Base-by-base conservation (phyloP, 768 basidiomycete genomes). In the Lactarius indigo region DNA sequence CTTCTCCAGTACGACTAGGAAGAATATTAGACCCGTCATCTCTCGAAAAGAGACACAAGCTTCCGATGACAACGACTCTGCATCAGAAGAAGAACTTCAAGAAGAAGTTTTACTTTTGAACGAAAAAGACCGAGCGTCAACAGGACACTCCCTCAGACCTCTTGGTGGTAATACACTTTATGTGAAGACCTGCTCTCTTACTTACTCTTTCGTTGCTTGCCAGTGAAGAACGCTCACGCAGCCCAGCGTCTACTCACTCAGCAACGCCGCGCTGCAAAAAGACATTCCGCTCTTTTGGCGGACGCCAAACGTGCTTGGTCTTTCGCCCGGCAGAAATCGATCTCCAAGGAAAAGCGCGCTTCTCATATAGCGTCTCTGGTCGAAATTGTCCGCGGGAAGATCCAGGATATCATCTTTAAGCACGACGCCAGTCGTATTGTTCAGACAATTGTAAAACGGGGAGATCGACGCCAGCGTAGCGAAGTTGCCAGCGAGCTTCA, bases 391-490 rank as follows among this genome's bases (percentile, higher is more conserved):
- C 85, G 89, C 26, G 94, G 93, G 5, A 87, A 87, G 70, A 87
- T 96, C 54, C 87, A 88, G 66, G 94, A 95, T 37, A 87, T 96
- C 42, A 89, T 91, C 2, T 84, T 92, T 74, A 96, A 95, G 76
- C 95, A 96, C 72, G 94, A 96, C 75, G 94, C 93, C 9, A 94
- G 92, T 72, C 85, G 89, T 69, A 93, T 93, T 67, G 85, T 91
- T 26, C 90, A 91, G 75, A 90, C 87, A 0, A 79, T 91, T 15
- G 90, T 96, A 57, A 95, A 91, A 73, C 86, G 90, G 66, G 95
- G 95, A 4, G 81, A 85, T 23, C 89, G 82, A 73, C 78, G 75
- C 58, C 90, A 96, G 75, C 77, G 94, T 55, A 85, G 92, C 50
- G 88, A 92, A 74, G 84, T 97, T 57, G 95, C 93, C 0, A 76